Evolutionary conservation across 1,284 basidiomycete genomes (phyloP), one percentile per base, ranked within the genome.

Genomic region (Rhodotorula sp.): DNA sequence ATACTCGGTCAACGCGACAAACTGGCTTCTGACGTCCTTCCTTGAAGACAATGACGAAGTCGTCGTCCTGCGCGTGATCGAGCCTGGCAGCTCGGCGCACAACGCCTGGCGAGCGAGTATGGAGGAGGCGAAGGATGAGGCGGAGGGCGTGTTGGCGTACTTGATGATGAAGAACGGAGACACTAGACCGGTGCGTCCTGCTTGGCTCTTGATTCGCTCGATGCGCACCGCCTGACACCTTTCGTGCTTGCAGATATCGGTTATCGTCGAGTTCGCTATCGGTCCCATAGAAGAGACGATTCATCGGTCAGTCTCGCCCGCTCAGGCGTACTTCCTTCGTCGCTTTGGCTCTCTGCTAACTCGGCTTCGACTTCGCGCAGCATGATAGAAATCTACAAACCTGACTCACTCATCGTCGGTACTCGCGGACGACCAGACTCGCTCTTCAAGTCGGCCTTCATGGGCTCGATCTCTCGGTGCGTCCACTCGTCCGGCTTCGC

Each of bases 191-290:
- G 87, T 90, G 46, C 86, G 92, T 88, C 15, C 0, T 28, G 1
- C 24, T 24, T 22, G n/a, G n/a, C n/a, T n/a, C n/a, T n/a, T n/a
- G n/a, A n/a, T n/a, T n/a, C n/a, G n/a, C n/a, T n/a, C n/a, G n/a
- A n/a, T n/a, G n/a, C n/a, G n/a, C n/a, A n/a, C n/a, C n/a, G n/a
- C 34, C 34, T 34, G 34, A 34, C 10, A 5, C 10, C 34, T 34
- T 34, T 50, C n/a, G 28, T 34, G 16, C 28, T 47, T 31, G 51
- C 74, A 91, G 88, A 86, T 98, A 47, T 94, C 91, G 0, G 87
- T 98, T 70, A 89, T 96, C 59, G 87, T 98, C 66, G 95, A 98
- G 82, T 94, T 92, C 77, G 90, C 97, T 52, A 91, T 93, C 1
- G 95, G 95, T 46, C 89, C 88, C 71, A 87, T 96, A 10, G 90